phyloP scores from a whole-genome alignment of 257 asterid genomes.

The Verbascum thapsus region DNA sequence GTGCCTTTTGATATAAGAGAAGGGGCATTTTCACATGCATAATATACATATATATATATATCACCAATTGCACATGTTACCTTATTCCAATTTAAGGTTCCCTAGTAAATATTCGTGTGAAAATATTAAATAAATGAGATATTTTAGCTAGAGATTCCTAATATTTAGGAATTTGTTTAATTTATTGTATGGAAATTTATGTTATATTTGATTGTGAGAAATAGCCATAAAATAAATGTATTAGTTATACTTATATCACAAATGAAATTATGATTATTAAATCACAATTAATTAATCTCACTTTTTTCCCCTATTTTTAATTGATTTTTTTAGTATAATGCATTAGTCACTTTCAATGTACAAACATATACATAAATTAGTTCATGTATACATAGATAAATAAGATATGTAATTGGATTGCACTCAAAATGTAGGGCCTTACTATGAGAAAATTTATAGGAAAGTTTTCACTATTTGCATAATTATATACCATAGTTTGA shows the following conservation, averaged over 20 bases:
- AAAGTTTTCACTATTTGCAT: no score
- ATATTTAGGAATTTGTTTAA: neutral
- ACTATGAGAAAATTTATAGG: no score
- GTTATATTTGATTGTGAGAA: neutral
- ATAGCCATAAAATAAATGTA: neutral
- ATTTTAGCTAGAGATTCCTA: neutral
- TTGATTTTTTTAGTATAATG: no score
- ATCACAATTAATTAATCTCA: no score
- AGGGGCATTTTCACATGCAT: constrained; percentile 8
- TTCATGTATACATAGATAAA: no score
- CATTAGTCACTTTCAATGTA: no score
- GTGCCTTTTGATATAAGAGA: constrained; percentile 22
- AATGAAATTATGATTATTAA: neutral
- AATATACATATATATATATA: neutral
- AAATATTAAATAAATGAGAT: no score
- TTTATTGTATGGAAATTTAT: neutral
- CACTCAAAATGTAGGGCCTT: no score
- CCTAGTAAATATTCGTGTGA: neutral
- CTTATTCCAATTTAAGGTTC: neutral
- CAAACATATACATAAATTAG: no score
- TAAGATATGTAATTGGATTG: no score
- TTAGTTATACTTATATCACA: neutral
- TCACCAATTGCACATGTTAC: constrained; percentile 4
- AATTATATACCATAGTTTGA: no score
- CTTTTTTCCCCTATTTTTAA: no score